phyloP scores from a whole-genome alignment of 2,329 filamentous ascomycete genomes.

The Neopestalotiopsis clavispora region DNA sequence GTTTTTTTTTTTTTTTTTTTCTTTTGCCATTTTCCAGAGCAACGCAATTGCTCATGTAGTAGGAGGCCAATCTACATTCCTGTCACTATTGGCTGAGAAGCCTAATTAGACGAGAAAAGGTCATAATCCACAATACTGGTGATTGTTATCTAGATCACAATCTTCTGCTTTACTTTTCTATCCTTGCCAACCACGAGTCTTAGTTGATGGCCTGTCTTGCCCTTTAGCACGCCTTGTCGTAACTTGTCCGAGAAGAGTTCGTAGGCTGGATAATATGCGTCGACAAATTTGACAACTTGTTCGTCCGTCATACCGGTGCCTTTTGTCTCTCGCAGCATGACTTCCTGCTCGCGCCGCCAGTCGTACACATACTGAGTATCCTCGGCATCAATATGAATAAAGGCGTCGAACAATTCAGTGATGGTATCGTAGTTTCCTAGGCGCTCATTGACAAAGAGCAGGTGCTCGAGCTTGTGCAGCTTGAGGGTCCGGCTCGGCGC shows the following conservation, averaged over 20 bases:
- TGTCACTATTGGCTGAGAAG: conserved; percentile 3
- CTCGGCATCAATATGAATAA: conserved; percentile 70
- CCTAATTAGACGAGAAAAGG: neutral
- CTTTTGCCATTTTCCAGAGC: neutral
- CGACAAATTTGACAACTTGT: conserved; percentile 76
- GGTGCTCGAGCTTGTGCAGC: conserved; percentile 52
- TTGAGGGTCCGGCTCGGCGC: conserved; percentile 53
- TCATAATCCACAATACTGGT: neutral
- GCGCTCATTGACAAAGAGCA: conserved; percentile 55
- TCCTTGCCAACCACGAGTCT: conserved; percentile 65
- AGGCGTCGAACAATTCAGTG: conserved; percentile 56
- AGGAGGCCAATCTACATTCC: neutral
- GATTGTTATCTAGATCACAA: conserved; percentile 48
- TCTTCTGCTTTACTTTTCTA: conserved; percentile 61
- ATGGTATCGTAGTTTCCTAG: conserved; percentile 53
- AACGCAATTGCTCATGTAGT: neutral
- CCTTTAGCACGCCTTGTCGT: conserved; percentile 59
- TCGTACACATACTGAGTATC: conserved; percentile 78
- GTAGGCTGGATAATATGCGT: conserved; percentile 73
- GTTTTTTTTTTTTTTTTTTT: neutral
- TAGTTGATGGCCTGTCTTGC: conserved; percentile 60
- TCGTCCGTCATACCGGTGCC: conserved; percentile 84
- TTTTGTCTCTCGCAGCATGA: conserved; percentile 65
- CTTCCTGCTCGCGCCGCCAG: conserved; percentile 85
- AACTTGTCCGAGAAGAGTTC: conserved; percentile 69